Base-by-base conservation (phyloP, 768 basidiomycete genomes). In the Kondoa subrosea region DNA sequence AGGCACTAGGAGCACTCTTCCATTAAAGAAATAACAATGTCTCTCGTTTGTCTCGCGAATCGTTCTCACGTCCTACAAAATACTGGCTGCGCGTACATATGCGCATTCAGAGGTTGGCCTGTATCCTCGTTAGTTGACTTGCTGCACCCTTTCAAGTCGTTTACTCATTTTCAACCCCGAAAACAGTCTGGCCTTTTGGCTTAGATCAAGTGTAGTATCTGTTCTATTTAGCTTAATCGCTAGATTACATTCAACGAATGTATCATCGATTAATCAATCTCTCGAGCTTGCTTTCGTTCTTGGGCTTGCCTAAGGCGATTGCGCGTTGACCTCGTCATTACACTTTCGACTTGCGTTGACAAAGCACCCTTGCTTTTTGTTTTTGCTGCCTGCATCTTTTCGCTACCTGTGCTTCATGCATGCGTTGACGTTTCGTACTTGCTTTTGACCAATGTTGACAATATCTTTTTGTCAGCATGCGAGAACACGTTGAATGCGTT, bases 171-270 rank as follows among this genome's bases (percentile, higher is more conserved):
- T 50, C 12, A 8, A 50, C 8, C 8, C 8, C 12, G 21, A 8
- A 50, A 50, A 50, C 40, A 50, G 21, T 73, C 73, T 73, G 73
- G 72, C 73, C 87, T 87, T 86, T 87, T 88, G 87, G 87, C 87
- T 89, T 88, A 87, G 87, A 88, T 88, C 87, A 88, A 88, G 87
- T 50, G 40, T 50, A 50, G 40, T 50, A 50, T 50, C 40, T 50
- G 40, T 50, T 50, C 40, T 50, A 50, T 50, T 50, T 50, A 50
- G 40, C 40, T 50, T 50, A 50, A 50, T 50, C 40, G 40, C 40
- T 50, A 50, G 40, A 50, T 50, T 50, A 8, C 12, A 8, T 50
- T 21, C 40, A 50, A 8, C 21, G 40, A 21, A 50, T 8, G 8
- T 50, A 50, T 8, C 8, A 8, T 50, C 40, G 40, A 50, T 50